These are phyloP conservation scores for Agrocybe chaxingu DNA, from an alignment of 768 basidiomycete species.

Conservation along the genomic window DNA sequence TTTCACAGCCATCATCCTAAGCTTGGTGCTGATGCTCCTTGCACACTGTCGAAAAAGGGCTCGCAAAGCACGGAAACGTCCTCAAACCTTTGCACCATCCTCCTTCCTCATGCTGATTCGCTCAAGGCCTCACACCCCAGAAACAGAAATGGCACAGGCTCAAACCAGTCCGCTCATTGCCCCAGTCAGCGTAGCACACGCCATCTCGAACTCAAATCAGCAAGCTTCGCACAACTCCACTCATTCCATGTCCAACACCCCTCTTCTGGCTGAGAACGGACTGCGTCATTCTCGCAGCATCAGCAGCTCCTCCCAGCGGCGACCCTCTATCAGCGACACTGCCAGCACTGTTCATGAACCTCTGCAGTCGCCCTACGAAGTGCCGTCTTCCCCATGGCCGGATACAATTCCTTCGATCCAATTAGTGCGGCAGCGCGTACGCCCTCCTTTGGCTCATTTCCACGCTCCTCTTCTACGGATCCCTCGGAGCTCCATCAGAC, in stretches of 20 bases:
- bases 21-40: conserved; percentile 16
- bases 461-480: background rate
- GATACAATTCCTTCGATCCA: background rate
- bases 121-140: conserved; percentile 1
- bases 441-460: background rate
- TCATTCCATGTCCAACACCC: conserved; percentile 8
- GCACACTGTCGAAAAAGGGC: conserved; percentile 14
- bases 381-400: conserved; percentile 1
- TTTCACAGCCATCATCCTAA: conserved; percentile 17
- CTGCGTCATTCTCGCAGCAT: conserved; percentile 8
- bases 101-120: conserved; percentile 11
- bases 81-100: conserved; percentile 13
- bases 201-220: conserved; percentile 8
- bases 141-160: conserved; percentile 19
- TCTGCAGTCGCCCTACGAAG: conserved; percentile 11
- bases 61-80: conserved; percentile 18
- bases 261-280: conserved; percentile 11
- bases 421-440: conserved; percentile 1
- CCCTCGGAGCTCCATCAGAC: conserved; percentile 17
- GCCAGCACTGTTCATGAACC: conserved; percentile 9
- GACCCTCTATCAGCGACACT: conserved; percentile 13
- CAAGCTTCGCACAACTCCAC: conserved; percentile 1
- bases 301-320: conserved; percentile 12
- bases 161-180: conserved; percentile 15
- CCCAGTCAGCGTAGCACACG: conserved; percentile 11